These are phyloP conservation scores for Citrus sinensis DNA, from an alignment of 345 rosid genomes.

Conservation along the genomic window DNA sequence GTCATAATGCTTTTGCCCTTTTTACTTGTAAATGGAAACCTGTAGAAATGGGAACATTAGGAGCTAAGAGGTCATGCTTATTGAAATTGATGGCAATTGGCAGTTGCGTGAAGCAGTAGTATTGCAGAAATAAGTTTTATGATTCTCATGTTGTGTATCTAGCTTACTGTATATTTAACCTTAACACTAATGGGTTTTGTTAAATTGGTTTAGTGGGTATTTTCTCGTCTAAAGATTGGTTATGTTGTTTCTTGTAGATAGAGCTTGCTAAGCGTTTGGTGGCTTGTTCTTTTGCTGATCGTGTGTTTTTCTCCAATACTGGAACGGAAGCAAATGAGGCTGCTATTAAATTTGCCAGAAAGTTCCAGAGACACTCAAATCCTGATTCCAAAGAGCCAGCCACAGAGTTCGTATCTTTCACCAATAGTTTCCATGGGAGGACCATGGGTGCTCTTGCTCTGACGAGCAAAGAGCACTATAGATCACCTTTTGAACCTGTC, in stretches of 20 bases:
- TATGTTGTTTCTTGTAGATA: conserved; percentile 35
- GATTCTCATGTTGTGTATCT: not conserved
- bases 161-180: not conserved
- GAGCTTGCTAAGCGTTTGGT: conserved; percentile 83
- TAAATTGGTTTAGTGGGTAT: not conserved
- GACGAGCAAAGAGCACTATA: conserved; percentile 86
- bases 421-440: conserved; percentile 91
- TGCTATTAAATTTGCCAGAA: conserved; percentile 88
- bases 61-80: not conserved
- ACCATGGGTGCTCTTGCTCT: conserved; percentile 90
- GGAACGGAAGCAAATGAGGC: conserved; percentile 99
- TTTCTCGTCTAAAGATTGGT: not conserved
- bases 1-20: not conserved
- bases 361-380: conserved; percentile 63
- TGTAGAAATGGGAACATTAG: not conserved
- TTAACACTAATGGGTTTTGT: too few species aligned
- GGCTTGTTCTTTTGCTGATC: conserved; percentile 71
- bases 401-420: conserved; percentile 66
- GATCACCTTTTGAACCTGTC: conserved; percentile 89
- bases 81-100: not conserved
- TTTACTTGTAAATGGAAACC: not conserved
- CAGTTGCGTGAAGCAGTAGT: not conserved
- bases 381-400: conserved; percentile 54
- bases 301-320: conserved; percentile 81
- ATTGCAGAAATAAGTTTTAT: not conserved